These are phyloP conservation scores for Talaromyces atroroseus DNA, from an alignment of 2,329 filamentous ascomycete genomes.

Conservation along the genomic window DNA sequence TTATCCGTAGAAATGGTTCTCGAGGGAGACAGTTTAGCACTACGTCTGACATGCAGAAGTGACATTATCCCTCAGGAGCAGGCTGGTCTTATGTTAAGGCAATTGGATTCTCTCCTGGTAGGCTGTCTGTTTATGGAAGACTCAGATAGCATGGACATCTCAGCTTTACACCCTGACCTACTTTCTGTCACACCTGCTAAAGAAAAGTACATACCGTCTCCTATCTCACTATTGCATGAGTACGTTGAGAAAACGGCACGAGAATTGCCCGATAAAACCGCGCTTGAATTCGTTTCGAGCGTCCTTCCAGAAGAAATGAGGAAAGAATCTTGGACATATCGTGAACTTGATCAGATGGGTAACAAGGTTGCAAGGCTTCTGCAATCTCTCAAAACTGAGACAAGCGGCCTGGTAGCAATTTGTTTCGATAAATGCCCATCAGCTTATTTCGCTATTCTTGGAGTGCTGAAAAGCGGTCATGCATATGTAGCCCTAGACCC, in stretches of 20 bases:
- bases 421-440: constrained; percentile 83
- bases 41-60: constrained; percentile 62
- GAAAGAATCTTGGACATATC: constrained; percentile 65
- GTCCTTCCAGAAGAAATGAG: constrained; percentile 45
- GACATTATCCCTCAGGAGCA: constrained; percentile 64
- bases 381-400: constrained; percentile 40
- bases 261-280: constrained; percentile 54
- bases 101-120: constrained; percentile 64
- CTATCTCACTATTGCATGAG: constrained; percentile 63
- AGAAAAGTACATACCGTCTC: constrained; percentile 51
- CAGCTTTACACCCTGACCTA: constrained; percentile 19
- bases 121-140: constrained; percentile 52
- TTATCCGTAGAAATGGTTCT: constrained; percentile 76
- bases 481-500: constrained; percentile 77
- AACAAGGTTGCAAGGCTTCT: constrained; percentile 69
- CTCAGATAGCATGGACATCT: constrained; percentile 35
- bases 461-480: constrained; percentile 75
- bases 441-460: constrained; percentile 75
- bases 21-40: constrained; percentile 43
- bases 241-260: constrained; percentile 65
- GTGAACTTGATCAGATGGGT: constrained; percentile 63
- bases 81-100: constrained; percentile 59
- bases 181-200: constrained; percentile 64
- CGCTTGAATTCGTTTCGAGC: constrained; percentile 67
- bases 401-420: constrained; percentile 63